A percentile compares a stretch with the other conserved stretches of the same genome.
These are phyloP conservation scores for Pseudonitzschia pungens DNA, from an alignment of 108 stramenopile genomes.

Conservation along the genomic window DNA sequence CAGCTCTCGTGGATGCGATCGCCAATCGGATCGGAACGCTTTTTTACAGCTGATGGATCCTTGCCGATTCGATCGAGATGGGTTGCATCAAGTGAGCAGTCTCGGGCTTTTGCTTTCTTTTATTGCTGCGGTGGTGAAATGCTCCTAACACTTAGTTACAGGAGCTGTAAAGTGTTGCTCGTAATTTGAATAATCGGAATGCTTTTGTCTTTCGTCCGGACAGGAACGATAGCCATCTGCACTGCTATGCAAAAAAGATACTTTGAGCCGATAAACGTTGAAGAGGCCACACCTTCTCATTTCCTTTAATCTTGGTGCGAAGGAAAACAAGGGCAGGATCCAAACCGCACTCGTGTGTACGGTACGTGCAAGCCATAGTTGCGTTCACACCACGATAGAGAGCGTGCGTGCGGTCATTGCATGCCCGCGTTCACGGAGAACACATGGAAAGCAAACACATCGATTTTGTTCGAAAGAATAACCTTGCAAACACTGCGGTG, in stretches of 20 bases:
- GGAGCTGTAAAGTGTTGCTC: not conserved
- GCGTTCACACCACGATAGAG: not conserved
- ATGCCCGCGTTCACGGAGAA: not conserved
- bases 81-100: too few species aligned
- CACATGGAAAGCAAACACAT: constrained; percentile 9
- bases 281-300: not conserved
- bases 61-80: too few species aligned
- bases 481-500: not conserved
- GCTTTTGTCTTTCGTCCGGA: constrained; percentile 1
- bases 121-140: not conserved
- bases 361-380: not conserved
- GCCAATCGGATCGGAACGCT: too few species aligned
- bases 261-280: constrained; percentile 9
- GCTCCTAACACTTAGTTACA: not conserved
- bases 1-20: too few species aligned
- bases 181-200: not conserved
- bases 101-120: too few species aligned
- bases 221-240: constrained; percentile 1
- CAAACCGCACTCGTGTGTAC: not conserved
- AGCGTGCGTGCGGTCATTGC: not conserved
- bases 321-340: not conserved
- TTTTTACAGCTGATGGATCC: too few species aligned
- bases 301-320: not conserved
- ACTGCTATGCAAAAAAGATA: constrained; percentile 1
- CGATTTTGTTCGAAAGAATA: constrained; percentile 12